A percentile compares a stretch with the other conserved stretches of the same genome.
Conservation (phyloP, 169 alveolate species). For the Cryptosporidium bovis region DNA sequence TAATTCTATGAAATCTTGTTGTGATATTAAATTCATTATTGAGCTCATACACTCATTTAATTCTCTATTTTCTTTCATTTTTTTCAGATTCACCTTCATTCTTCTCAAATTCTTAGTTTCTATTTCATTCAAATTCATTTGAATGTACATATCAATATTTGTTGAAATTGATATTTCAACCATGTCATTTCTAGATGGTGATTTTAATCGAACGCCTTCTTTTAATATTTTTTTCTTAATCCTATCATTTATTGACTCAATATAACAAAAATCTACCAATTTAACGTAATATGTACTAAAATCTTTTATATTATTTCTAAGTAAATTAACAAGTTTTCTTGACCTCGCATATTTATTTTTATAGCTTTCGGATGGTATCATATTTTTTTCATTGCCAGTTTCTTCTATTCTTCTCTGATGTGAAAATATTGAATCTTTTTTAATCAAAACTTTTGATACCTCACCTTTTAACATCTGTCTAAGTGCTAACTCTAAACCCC, state of each 20-base stretch:
- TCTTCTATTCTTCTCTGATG: constrained; percentile 19
- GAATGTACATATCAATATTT: not conserved
- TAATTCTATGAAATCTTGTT: not conserved
- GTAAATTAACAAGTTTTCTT: constrained; percentile 8
- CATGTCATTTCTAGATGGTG: constrained; percentile 20
- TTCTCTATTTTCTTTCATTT: not conserved
- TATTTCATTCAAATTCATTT: not conserved
- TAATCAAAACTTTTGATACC: constrained; percentile 15
- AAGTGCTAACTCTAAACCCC: constrained; percentile 70
- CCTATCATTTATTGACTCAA: not conserved
- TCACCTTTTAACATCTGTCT: constrained; percentile 62
- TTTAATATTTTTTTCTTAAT: constrained; percentile 27
- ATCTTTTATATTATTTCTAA: constrained; percentile 3
- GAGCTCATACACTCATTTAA: not conserved
- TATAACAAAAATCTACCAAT: constrained; percentile 21
- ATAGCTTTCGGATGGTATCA: constrained; percentile 4
- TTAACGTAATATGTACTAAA: constrained; percentile 4
- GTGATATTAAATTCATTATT: not conserved
- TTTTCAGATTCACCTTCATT: constrained; percentile 1
- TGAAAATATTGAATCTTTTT: constrained; percentile 22
- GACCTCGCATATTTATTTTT: constrained; percentile 29
- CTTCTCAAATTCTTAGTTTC: constrained; percentile 2
- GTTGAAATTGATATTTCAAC: constrained; percentile 11
- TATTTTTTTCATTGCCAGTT: not conserved
- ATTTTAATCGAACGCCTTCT: constrained; percentile 14